Evolutionary conservation across 257 asterid species (phyloP).

Genomic region (Gentiana macrophylla): DNA sequence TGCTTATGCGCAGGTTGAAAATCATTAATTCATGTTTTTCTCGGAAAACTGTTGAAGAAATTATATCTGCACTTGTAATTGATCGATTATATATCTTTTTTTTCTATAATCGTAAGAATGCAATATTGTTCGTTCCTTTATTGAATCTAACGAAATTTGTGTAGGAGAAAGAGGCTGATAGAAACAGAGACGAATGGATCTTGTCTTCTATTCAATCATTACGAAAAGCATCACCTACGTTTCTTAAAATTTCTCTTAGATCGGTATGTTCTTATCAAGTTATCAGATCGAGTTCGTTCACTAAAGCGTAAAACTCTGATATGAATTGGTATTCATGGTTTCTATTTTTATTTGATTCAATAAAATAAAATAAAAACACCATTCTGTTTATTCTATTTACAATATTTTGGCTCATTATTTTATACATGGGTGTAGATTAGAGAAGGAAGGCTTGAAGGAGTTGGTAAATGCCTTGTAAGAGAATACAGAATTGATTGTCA

Average conservation of each 20-base stretch:
- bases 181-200: conserved; percentile 48
- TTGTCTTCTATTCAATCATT: conserved; percentile 45
- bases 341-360: no score
- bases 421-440: conserved; percentile 45
- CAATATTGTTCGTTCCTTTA: no score
- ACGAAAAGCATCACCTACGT: conserved; percentile 63
- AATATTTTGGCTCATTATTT: no score
- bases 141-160: not conserved
- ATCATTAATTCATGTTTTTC: conserved; percentile 60
- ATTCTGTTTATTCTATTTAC: no score
- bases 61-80: conserved; percentile 61
- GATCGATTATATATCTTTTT: not conserved
- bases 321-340: no score
- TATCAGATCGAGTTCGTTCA: no score
- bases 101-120: no score
- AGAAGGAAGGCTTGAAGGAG: conserved; percentile 78
- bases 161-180: conserved; percentile 40
- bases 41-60: conserved; percentile 66
- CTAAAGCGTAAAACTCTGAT: no score
- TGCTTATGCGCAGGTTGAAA: conserved; percentile 36
- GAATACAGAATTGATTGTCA: conserved; percentile 77
- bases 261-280: conserved; percentile 25
- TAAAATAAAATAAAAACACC: no score
- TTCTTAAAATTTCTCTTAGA: conserved; percentile 22
- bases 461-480: conserved; percentile 64